These are phyloP conservation scores for Tephrocybe sp. DNA, from an alignment of 768 basidiomycete species.

Conservation along the genomic window DNA sequence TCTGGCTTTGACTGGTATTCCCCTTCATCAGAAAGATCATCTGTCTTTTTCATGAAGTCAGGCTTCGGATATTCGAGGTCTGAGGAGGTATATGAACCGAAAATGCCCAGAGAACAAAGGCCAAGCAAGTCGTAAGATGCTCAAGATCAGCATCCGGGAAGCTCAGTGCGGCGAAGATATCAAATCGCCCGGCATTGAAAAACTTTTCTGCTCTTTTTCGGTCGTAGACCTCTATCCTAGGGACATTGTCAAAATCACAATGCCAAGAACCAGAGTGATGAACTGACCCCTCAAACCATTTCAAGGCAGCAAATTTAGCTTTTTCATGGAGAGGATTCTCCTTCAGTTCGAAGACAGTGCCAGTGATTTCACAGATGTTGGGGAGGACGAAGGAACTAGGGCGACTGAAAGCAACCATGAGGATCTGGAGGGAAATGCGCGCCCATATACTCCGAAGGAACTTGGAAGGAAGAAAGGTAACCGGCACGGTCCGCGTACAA, in stretches of 20 bases:
- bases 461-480: too few relatives aligned
- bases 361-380: slow-evolving; percentile 11
- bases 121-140: slow-evolving; percentile 23
- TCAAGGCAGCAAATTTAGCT: slow-evolving; percentile 1
- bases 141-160: slow-evolving; percentile 20
- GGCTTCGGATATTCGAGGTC: background rate
- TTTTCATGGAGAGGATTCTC: slow-evolving; percentile 4
- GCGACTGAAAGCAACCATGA: slow-evolving; percentile 3
- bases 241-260: background rate
- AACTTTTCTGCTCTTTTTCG: slow-evolving; percentile 8
- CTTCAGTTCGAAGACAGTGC: slow-evolving; percentile 9
- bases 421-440: background rate
- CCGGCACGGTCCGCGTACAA: too few relatives aligned
- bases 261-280: background rate
- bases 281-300: slow-evolving; percentile 9
- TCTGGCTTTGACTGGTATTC: slow-evolving; percentile 22
- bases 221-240: slow-evolving; percentile 11
- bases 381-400: slow-evolving; percentile 8
- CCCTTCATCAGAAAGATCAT: slow-evolving; percentile 25
- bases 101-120: slow-evolving; percentile 26
- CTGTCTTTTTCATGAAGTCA: slow-evolving; percentile 13
- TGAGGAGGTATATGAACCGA: slow-evolving; percentile 13
- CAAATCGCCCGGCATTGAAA: slow-evolving; percentile 16
- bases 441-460: too few relatives aligned
- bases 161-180: slow-evolving; percentile 17